These are phyloP conservation scores for Grosmannia serpens DNA, from an alignment of 2,329 filamentous ascomycete species.

Conservation along the genomic window DNA sequence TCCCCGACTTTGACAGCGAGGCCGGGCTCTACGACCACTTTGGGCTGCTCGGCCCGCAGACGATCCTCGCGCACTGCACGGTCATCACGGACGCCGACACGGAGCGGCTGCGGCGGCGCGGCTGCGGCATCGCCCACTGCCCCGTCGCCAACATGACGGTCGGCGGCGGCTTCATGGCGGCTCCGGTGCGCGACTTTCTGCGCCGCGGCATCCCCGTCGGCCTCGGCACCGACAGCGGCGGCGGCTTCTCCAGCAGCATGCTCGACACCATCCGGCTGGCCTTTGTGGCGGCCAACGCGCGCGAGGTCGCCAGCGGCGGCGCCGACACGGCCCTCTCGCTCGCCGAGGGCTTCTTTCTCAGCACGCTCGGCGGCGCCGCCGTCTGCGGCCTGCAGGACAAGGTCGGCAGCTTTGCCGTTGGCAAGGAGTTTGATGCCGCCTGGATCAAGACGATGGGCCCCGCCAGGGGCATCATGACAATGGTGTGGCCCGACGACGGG, in stretches of 20 bases:
- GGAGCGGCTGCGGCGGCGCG: constrained; percentile 28
- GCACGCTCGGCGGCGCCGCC: constrained; percentile 47
- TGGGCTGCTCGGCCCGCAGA: constrained; percentile 39
- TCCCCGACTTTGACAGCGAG: constrained; percentile 44
- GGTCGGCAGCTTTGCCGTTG: constrained; percentile 44
- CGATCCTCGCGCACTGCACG: constrained; percentile 57
- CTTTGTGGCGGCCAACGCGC: constrained; percentile 40
- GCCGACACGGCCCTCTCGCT: constrained; percentile 33
- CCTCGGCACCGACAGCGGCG: constrained; percentile 27
- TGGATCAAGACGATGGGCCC: background rate
- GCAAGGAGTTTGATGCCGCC: constrained; percentile 28
- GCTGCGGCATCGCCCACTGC: constrained; percentile 52
- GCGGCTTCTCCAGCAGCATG: constrained; percentile 51
- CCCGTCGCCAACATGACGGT: constrained; percentile 53
- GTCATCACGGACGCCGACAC: constrained; percentile 48
- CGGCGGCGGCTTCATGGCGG: constrained; percentile 50
- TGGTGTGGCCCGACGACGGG: background rate
- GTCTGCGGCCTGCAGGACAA: constrained; percentile 42
- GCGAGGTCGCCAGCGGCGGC: constrained; percentile 28
- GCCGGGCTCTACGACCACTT: constrained; percentile 47
- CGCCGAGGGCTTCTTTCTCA: constrained; percentile 45
- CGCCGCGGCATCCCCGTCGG: constrained; percentile 51
- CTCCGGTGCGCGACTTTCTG: constrained; percentile 46
- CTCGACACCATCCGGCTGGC: constrained; percentile 47
- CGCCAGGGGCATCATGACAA: background rate